Evolutionary conservation across 2,329 filamentous ascomycete genomes (phyloP).

Genomic region (Beauveria sp.): DNA sequence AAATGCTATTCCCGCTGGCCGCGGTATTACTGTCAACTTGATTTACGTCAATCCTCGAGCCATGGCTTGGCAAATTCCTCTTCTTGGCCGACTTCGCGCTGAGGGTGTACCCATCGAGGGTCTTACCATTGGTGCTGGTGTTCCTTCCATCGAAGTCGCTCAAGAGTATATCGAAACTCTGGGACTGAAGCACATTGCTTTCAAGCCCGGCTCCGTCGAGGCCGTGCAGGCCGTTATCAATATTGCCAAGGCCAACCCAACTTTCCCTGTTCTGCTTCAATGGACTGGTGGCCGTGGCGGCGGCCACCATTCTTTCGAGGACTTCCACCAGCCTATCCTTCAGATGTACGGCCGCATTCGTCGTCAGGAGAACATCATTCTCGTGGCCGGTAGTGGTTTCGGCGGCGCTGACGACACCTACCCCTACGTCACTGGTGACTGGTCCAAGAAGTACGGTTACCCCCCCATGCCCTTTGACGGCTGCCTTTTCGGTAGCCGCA

Average conservation of each 20-base stretch:
- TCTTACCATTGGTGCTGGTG: slow-evolving; percentile 85
- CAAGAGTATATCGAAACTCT: slow-evolving; percentile 91
- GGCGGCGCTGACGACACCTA: slow-evolving; percentile 86
- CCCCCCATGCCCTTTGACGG: slow-evolving; percentile 93
- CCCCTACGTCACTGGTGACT: slow-evolving; percentile 81
- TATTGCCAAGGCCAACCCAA: slow-evolving; percentile 88
- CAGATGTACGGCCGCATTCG: slow-evolving; percentile 87
- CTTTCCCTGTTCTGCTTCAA: slow-evolving; percentile 86
- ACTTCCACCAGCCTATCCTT: slow-evolving; percentile 87
- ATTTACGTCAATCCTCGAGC: slow-evolving; percentile 87
- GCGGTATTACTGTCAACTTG: slow-evolving; percentile 81
- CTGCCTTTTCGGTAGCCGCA: slow-evolving; percentile 80
- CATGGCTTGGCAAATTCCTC: slow-evolving; percentile 87
- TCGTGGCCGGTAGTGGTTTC: slow-evolving; percentile 87
- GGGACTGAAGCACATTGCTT: slow-evolving; percentile 84
- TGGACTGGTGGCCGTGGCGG: slow-evolving; percentile 93
- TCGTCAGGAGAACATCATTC: slow-evolving; percentile 75
- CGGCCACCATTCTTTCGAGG: slow-evolving; percentile 90
- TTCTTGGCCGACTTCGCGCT: slow-evolving; percentile 69
- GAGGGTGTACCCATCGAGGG: slow-evolving; percentile 89
- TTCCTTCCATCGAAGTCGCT: slow-evolving; percentile 86
- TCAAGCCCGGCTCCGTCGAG: slow-evolving; percentile 87
- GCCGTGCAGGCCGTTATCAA: slow-evolving; percentile 86
- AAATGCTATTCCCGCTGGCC: slow-evolving; percentile 71
- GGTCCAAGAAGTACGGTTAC: slow-evolving; percentile 81